Conservation (phyloP, 345 rosid species). For the Mangifera indica region DNA sequence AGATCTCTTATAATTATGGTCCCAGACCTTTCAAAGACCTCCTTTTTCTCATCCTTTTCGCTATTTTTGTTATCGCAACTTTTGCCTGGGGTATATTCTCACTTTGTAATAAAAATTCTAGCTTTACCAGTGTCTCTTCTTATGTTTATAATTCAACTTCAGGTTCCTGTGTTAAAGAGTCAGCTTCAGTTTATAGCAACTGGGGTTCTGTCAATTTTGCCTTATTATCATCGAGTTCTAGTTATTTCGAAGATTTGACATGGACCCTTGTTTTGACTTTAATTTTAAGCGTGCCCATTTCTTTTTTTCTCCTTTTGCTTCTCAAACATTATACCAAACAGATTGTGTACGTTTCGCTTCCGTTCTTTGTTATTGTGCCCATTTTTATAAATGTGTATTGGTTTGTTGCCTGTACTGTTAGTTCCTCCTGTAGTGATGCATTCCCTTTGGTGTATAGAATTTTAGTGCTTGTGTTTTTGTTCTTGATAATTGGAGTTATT, state of each 20-base stretch:
- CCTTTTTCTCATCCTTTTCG: constrained; percentile 66
- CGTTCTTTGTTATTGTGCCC: constrained; percentile 71
- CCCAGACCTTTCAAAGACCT: constrained; percentile 79
- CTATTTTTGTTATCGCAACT: constrained; percentile 56
- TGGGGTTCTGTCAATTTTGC: constrained; percentile 25
- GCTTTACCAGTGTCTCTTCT: constrained; percentile 48
- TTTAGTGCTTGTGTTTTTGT: constrained; percentile 60
- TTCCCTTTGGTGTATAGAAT: constrained; percentile 73
- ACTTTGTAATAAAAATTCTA: constrained; percentile 52
- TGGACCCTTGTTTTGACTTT: constrained; percentile 71
- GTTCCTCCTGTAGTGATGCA: constrained; percentile 60
- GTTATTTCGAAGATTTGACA: constrained; percentile 42
- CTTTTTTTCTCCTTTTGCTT: constrained; percentile 56
- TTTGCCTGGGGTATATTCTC: constrained; percentile 81
- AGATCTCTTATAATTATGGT: constrained; percentile 77
- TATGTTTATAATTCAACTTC: constrained; percentile 52
- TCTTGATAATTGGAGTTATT: constrained; percentile 63
- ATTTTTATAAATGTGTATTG: constrained; percentile 75
- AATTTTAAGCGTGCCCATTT: constrained; percentile 68
- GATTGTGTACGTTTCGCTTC: constrained; percentile 71
- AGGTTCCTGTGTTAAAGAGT: constrained; percentile 50
- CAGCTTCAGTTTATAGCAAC: constrained; percentile 3
- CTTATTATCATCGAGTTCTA: constrained; percentile 33
- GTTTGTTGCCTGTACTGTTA: constrained; percentile 84
- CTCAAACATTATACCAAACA: constrained; percentile 87